phyloP scores from a whole-genome alignment of 305 asterid species.

The Fraxinus velutina region DNA sequence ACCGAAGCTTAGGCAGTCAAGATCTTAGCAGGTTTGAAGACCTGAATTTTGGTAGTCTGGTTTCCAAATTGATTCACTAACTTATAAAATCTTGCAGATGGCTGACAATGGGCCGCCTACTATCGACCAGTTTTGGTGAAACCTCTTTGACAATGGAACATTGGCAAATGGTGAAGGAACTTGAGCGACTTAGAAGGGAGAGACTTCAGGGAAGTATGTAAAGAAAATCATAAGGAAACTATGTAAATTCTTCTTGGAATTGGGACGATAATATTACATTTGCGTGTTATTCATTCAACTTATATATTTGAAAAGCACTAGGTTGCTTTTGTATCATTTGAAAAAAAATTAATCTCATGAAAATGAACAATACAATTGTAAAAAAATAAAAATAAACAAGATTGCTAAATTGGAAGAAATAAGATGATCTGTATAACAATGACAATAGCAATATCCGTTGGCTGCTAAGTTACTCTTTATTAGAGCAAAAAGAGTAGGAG shows the following conservation, averaged over 20 bases:
- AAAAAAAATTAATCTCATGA: not conserved
- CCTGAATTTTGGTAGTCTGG: not conserved
- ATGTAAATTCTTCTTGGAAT: conserved; percentile 20
- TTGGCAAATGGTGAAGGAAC: conserved; percentile 88
- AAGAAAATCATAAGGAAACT: not conserved
- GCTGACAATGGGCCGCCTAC: conserved; percentile 77
- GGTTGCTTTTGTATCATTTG: not conserved
- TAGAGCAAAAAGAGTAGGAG: not conserved
- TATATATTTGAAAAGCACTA: not conserved
- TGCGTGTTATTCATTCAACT: not conserved
- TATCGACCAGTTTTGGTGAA: conserved; percentile 75
- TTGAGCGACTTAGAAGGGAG: conserved; percentile 65
- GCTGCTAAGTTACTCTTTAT: not conserved
- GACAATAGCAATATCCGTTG: not conserved
- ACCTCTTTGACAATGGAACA: conserved; percentile 62
- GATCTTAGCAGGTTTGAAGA: conserved; percentile 70
- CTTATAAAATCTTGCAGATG: conserved; percentile 45
- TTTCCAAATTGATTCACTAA: not conserved
- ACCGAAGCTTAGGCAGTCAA: conserved; percentile 72
- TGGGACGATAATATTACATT: not conserved
- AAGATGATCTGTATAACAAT: not conserved
- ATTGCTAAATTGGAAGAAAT: not conserved
- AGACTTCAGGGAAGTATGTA: conserved; percentile 38
- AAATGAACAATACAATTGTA: not conserved
- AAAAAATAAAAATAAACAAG: not conserved